Conservation (phyloP, 2,329 filamentous ascomycete species). For the Penicillium hordei region DNA sequence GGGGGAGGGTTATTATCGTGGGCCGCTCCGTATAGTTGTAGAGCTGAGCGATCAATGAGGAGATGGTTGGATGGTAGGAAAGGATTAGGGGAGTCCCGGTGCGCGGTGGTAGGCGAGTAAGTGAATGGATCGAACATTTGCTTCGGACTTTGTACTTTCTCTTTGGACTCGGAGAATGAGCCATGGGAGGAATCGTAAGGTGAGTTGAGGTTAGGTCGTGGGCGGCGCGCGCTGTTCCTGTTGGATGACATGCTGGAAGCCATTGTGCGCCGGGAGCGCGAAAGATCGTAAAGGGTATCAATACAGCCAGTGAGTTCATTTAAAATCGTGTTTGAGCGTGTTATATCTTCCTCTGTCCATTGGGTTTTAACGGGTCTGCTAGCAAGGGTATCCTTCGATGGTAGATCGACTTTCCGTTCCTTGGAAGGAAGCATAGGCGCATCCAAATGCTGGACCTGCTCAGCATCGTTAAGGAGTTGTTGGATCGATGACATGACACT, state of each 20-base stretch:
- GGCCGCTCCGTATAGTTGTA: constrained; percentile 42
- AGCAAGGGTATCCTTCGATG: constrained; percentile 33
- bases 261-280: constrained; percentile 54
- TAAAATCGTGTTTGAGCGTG: constrained; percentile 58
- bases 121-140: constrained; percentile 27
- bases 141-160: constrained; percentile 25
- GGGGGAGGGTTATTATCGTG: constrained; percentile 44
- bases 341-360: constrained; percentile 54
- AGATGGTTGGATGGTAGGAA: constrained; percentile 33
- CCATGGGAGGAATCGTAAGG: constrained; percentile 34
- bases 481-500: constrained; percentile 65
- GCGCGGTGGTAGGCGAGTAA: constrained; percentile 26
- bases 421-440: constrained; percentile 41
- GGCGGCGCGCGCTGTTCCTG: constrained; percentile 29
- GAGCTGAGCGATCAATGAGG: constrained; percentile 41
- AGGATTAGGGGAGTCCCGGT: constrained; percentile 23
- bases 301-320: constrained; percentile 62
- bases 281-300: constrained; percentile 65
- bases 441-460: constrained; percentile 53
- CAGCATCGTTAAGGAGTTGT: constrained; percentile 61
- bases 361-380: constrained; percentile 39
- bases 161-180: constrained; percentile 41
- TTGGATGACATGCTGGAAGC: constrained; percentile 39
- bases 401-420: constrained; percentile 33
- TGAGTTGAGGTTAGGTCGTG: constrained; percentile 27